Evolutionary conservation across 495 filamentous ascomycete genomes (phyloP).

Genomic region (Aspergillus carlsbadensis): DNA sequence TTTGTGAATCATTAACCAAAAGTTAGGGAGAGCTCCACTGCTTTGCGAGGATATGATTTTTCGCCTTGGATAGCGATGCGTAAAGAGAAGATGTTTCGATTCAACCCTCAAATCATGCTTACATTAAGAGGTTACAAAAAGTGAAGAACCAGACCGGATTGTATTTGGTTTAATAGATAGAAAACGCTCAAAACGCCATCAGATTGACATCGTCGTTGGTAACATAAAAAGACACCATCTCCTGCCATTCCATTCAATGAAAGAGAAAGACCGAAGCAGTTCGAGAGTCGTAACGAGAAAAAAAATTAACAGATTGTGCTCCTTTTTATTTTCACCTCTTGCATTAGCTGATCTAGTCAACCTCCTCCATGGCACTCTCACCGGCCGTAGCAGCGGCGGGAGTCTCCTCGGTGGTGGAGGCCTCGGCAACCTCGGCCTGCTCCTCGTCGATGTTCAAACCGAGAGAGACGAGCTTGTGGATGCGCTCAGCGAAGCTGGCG

Average conservation of each 20-base stretch:
- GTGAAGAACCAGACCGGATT: slow-evolving; percentile 18
- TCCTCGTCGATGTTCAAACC: slow-evolving; percentile 96
- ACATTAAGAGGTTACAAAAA: too few species aligned
- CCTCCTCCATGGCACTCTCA: slow-evolving; percentile 73
- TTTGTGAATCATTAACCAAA: too few species aligned
- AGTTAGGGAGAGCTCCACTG: too few species aligned
- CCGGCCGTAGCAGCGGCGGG: slow-evolving; percentile 57
- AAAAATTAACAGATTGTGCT: slow-evolving; percentile 14
- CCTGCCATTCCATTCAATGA: slow-evolving; percentile 14
- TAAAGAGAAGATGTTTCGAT: too few species aligned
- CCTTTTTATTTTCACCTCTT: background rate
- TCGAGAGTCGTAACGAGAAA: slow-evolving; percentile 14
- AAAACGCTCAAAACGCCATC: slow-evolving; percentile 37
- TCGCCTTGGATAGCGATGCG: too few species aligned
- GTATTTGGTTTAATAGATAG: slow-evolving; percentile 17
- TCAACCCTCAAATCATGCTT: too few species aligned
- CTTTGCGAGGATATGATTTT: too few species aligned
- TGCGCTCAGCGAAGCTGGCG: slow-evolving; percentile 94
- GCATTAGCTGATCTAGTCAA: slow-evolving; percentile 52
- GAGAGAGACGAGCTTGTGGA: slow-evolving; percentile 96
- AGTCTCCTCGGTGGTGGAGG: slow-evolving; percentile 60
- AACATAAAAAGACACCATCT: slow-evolving; percentile 15
- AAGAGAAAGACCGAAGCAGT: slow-evolving; percentile 12
- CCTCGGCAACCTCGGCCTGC: slow-evolving; percentile 67
- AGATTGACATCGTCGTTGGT: slow-evolving; percentile 23